Evolutionary conservation across 352 stramenopile genomes (phyloP).

Genomic region (Globisporangium spiculum): DNA sequence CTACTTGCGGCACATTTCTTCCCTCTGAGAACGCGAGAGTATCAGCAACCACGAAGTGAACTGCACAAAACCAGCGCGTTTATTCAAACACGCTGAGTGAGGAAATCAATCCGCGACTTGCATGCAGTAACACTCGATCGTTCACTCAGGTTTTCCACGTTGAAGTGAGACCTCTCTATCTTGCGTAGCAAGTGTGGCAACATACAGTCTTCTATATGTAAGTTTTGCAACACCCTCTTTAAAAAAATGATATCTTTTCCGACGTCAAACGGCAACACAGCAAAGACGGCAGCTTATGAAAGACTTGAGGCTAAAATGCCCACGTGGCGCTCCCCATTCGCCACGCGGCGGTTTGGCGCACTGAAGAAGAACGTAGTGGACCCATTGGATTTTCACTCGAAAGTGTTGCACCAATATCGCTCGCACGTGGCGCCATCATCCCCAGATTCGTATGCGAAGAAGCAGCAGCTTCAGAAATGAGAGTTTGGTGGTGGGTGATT

Average conservation of each 20-base stretch:
- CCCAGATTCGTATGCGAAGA: background rate
- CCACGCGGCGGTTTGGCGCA: background rate
- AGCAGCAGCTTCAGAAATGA: background rate
- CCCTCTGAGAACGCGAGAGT: slow-evolving; percentile 2
- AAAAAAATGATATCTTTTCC: background rate
- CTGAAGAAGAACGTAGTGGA: background rate
- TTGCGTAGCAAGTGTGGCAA: background rate
- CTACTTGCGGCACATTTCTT: background rate
- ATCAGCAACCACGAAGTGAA: background rate
- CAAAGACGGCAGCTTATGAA: background rate
- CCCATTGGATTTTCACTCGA: background rate
- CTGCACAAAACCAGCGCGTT: background rate
- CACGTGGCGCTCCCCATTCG: background rate
- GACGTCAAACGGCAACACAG: background rate
- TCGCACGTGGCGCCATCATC: background rate
- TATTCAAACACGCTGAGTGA: slow-evolving; percentile 8
- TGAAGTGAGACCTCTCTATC: background rate
- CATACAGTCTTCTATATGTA: background rate
- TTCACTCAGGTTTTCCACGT: background rate
- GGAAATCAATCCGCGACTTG: slow-evolving; percentile 3
- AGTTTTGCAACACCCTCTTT: background rate
- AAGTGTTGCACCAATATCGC: background rate
- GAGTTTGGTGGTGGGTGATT: background rate
- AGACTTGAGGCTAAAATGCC: background rate
- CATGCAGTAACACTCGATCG: slow-evolving; percentile 1